A percentile compares a stretch with the other conserved stretches of the same genome.
Evolutionary conservation across 2,329 filamentous ascomycete genomes (phyloP).

Genomic region (Cadophora luteo-olivacea): DNA sequence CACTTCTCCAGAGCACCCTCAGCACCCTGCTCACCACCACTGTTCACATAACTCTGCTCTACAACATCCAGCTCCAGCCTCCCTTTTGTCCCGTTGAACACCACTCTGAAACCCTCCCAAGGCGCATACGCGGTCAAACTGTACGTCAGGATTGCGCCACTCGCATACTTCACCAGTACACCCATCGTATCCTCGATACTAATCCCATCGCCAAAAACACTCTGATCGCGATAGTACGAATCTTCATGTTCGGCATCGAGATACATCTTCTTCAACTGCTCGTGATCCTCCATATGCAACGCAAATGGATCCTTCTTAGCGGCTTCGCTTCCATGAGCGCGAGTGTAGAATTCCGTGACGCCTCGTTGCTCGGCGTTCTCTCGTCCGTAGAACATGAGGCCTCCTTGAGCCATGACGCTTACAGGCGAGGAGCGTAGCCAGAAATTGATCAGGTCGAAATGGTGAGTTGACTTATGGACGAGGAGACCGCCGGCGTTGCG

Average conservation of each 20-base stretch:
- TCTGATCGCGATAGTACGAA: slow-evolving; percentile 66
- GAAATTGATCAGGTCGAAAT: slow-evolving; percentile 69
- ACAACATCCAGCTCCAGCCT: slow-evolving; percentile 67
- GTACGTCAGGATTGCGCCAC: slow-evolving; percentile 64
- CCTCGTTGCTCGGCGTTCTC: slow-evolving; percentile 66
- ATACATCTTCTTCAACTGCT: slow-evolving; percentile 63
- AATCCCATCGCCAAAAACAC: slow-evolving; percentile 67
- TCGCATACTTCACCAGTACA: slow-evolving; percentile 62
- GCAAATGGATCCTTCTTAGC: slow-evolving; percentile 64
- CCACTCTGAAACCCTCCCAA: slow-evolving; percentile 65
- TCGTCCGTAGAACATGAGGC: slow-evolving; percentile 64
- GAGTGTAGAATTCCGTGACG: slow-evolving; percentile 56
- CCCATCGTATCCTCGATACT: slow-evolving; percentile 71
- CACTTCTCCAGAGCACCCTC: slow-evolving; percentile 60
- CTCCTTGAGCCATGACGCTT: slow-evolving; percentile 64
- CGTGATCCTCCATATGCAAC: slow-evolving; percentile 58
- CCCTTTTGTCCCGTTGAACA: slow-evolving; percentile 64
- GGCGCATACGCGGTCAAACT: slow-evolving; percentile 66
- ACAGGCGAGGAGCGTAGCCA: slow-evolving; percentile 62
- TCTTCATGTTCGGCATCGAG: slow-evolving; percentile 69
- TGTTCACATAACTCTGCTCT: slow-evolving; percentile 67
- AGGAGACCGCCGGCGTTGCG: slow-evolving; percentile 64
- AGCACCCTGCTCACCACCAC: slow-evolving; percentile 61
- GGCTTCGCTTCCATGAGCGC: slow-evolving; percentile 56
- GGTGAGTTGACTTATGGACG: slow-evolving; percentile 68